phyloP scores from a whole-genome alignment of 306 rosid genomes.

The Arachis stenosperma region DNA sequence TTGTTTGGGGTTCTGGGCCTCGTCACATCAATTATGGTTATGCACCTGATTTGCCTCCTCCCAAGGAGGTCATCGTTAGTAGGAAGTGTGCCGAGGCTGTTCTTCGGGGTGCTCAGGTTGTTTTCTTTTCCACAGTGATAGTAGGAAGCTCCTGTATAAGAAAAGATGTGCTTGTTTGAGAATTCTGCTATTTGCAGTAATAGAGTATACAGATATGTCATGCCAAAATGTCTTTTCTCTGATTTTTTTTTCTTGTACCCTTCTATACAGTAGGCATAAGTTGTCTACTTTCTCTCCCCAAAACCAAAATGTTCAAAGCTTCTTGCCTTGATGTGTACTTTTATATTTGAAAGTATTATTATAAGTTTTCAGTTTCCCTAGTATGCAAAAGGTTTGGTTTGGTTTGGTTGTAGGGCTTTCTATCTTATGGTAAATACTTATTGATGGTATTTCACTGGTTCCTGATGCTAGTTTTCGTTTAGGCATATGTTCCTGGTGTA shows the following conservation, averaged over 20 bases:
- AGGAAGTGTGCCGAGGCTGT: slow-evolving; percentile 98
- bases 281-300: neutral
- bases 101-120: slow-evolving; percentile 97
- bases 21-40: slow-evolving; percentile 64
- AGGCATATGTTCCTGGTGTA: slow-evolving; percentile 95
- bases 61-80: slow-evolving; percentile 87
- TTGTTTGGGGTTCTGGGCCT: slow-evolving; percentile 89
- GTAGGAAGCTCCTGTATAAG: neutral
- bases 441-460: slow-evolving; percentile 17
- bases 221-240: neutral
- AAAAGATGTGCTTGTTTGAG: neutral
- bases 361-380: neutral
- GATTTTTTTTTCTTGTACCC: neutral
- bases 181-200: neutral
- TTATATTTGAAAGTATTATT: neutral
- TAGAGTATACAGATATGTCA: neutral
- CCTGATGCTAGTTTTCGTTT: slow-evolving; percentile 40
- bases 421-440: slow-evolving; percentile 5
- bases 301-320: neutral
- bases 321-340: neutral
- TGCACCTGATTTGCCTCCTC: slow-evolving; percentile 58
- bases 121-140: neutral
- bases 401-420: neutral
- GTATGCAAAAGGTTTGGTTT: neutral
- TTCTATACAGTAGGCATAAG: neutral